Evolutionary conservation across 306 rosid species (phyloP).

Genomic region (Inga leiocalycina): DNA sequence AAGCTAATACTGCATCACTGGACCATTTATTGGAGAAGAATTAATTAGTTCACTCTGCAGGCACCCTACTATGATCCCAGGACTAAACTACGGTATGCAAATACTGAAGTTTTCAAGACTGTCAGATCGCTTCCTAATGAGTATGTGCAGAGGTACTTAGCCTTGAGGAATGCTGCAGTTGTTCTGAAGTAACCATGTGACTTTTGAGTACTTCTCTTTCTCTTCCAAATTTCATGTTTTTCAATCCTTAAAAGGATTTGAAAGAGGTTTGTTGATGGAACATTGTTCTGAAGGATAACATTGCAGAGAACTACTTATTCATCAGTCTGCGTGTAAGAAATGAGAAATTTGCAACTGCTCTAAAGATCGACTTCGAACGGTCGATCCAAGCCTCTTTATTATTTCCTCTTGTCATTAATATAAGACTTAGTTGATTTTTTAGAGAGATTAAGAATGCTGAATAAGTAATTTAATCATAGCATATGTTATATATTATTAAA

Average conservation of each 20-base stretch:
- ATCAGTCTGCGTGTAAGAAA: background rate
- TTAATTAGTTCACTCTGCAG: constrained; percentile 50
- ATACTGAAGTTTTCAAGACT: constrained; percentile 77
- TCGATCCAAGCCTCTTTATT: no score
- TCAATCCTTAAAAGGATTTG: constrained; percentile 9
- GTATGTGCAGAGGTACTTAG: constrained; percentile 81
- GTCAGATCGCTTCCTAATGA: constrained; percentile 85
- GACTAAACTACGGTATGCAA: constrained; percentile 86
- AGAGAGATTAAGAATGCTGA: fast-evolving
- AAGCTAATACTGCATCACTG: background rate
- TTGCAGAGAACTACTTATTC: background rate
- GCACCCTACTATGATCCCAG: constrained; percentile 91
- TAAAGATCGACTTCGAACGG: no score
- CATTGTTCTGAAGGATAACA: background rate
- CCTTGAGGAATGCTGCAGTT: constrained; percentile 81
- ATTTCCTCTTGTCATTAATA: no score
- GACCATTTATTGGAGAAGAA: constrained; percentile 9
- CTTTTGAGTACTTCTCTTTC: background rate
- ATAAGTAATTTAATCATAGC: no score
- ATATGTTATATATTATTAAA: no score
- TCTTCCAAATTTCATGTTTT: background rate
- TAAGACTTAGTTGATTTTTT: no score
- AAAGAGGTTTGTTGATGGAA: background rate
- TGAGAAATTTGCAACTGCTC: background rate
- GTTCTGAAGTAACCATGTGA: constrained; percentile 62